These are phyloP conservation scores for Liriodendron chinense DNA, from an alignment of 164 flowering plant species.

Conservation along the genomic window DNA sequence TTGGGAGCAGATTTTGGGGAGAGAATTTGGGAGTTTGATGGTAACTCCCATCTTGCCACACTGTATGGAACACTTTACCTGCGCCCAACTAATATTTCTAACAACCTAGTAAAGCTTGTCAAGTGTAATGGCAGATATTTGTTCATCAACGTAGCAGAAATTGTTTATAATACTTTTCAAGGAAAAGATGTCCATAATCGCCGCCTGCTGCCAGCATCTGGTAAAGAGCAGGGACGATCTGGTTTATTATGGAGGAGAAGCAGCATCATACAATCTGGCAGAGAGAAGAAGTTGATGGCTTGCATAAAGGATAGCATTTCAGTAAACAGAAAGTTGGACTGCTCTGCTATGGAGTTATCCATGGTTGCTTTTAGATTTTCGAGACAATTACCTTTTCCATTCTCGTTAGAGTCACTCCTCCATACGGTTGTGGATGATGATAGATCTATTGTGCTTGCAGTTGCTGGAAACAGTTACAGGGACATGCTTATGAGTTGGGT, in stretches of 20 bases:
- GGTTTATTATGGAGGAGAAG: conserved; percentile 40
- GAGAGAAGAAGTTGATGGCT: conserved; percentile 32
- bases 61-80: conserved; percentile 68
- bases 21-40: conserved; percentile 62
- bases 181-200: not conserved
- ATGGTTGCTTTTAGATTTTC: conserved; percentile 15
- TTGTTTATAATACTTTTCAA: conserved; percentile 24
- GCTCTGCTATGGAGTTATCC: conserved; percentile 28
- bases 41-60: conserved; percentile 57
- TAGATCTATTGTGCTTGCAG: conserved; percentile 68
- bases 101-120: conserved; percentile 40
- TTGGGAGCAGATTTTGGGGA: conserved; percentile 13
- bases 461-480: conserved; percentile 84
- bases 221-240: not conserved
- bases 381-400: conserved; percentile 39
- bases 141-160: conserved; percentile 32
- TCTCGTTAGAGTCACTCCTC: conserved; percentile 62
- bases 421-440: conserved; percentile 49
- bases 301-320: conserved; percentile 37
- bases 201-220: not conserved
- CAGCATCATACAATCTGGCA: conserved; percentile 28
- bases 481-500: conserved; percentile 99
- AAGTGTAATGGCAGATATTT: conserved; percentile 49
- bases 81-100: conserved; percentile 43
- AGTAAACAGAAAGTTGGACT: conserved; percentile 21